phyloP scores from a whole-genome alignment of 225 moss, liverwort and hornwort genomes.

The Takakia lepidozioides region DNA sequence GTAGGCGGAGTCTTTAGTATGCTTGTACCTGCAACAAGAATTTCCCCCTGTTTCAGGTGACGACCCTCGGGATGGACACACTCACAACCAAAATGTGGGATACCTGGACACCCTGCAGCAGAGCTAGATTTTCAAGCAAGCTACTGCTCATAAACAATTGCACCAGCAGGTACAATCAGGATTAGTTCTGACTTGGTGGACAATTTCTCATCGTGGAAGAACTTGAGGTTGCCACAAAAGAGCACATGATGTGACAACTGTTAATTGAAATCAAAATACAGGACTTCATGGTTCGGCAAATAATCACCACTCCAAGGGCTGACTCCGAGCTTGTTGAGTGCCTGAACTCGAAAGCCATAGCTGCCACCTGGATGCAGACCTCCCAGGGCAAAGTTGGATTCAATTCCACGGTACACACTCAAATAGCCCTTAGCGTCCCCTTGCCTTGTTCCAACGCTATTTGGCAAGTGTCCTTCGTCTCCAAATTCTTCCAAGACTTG shows the following conservation, averaged over 20 bases:
- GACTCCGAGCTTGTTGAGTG: conserved; percentile 32
- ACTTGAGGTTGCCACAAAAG: too few relatives aligned
- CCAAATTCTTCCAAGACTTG: conserved; percentile 8
- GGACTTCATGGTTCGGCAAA: too few relatives aligned
- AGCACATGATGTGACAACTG: too few relatives aligned
- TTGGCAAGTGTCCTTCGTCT: neutral
- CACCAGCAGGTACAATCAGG: too few relatives aligned
- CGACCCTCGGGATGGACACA: too few relatives aligned
- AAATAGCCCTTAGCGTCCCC: conserved; percentile 11
- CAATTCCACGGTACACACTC: conserved; percentile 12
- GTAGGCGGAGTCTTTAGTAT: conserved; percentile 19
- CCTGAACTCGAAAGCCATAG: conserved; percentile 30
- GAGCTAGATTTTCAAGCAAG: neutral
- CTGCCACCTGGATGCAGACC: conserved; percentile 25
- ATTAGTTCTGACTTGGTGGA: too few relatives aligned
- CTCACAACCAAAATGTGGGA: too few relatives aligned
- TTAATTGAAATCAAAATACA: too few relatives aligned
- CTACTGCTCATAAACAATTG: too few relatives aligned
- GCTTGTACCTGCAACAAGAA: conserved; percentile 12
- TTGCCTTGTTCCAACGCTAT: conserved; percentile 6
- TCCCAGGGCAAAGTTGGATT: conserved; percentile 19
- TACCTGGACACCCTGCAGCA: too few relatives aligned
- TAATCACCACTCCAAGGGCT: conserved; percentile 31
- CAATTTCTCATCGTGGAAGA: too few relatives aligned
- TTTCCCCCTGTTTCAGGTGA: too few relatives aligned